These are phyloP conservation scores for Corchorus capsularis DNA, from an alignment of 345 rosid genomes.

Conservation along the genomic window DNA sequence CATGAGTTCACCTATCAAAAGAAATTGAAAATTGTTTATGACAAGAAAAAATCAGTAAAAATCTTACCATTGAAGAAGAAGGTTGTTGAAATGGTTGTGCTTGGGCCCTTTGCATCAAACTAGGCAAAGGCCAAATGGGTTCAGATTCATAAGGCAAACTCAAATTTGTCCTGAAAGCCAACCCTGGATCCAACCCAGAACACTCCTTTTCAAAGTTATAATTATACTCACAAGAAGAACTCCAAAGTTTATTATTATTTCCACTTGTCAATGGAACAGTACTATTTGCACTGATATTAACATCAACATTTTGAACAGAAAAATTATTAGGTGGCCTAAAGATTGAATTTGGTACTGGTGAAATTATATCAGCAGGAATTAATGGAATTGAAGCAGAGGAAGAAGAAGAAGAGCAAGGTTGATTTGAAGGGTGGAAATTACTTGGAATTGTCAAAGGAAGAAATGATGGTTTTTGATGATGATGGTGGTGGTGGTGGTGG, in stretches of 20 bases:
- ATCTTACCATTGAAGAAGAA: slow-evolving; percentile 40
- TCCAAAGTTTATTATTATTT: slow-evolving; percentile 25
- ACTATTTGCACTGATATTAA: slow-evolving; percentile 11
- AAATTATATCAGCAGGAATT: slow-evolving; percentile 18
- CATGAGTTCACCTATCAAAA: not conserved
- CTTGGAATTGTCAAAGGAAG: slow-evolving; percentile 27
- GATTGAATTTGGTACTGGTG: slow-evolving; percentile 28
- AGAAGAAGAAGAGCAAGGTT: slow-evolving; percentile 24
- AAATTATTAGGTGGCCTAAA: slow-evolving; percentile 29
- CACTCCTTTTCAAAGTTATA: slow-evolving; percentile 30
- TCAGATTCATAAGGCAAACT: slow-evolving; percentile 35
- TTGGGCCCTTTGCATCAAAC: slow-evolving; percentile 37
- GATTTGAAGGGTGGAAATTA: slow-evolving; percentile 24
- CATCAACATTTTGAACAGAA: slow-evolving; percentile 25
- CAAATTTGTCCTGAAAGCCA: slow-evolving; percentile 24
- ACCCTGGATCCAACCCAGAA: slow-evolving; percentile 36
- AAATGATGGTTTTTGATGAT: slow-evolving; percentile 14
- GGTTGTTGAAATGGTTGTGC: slow-evolving; percentile 32
- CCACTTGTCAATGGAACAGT: slow-evolving; percentile 33
- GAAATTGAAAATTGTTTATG: not conserved
- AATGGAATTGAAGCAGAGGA: slow-evolving; percentile 28
- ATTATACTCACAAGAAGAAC: slow-evolving; percentile 25
- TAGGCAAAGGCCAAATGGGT: slow-evolving; percentile 37
- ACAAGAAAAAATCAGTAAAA: not conserved
- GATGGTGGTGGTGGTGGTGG: not conserved